Evolutionary conservation across 2,329 filamentous ascomycete genomes (phyloP).

Genomic region (Cytospora mali): DNA sequence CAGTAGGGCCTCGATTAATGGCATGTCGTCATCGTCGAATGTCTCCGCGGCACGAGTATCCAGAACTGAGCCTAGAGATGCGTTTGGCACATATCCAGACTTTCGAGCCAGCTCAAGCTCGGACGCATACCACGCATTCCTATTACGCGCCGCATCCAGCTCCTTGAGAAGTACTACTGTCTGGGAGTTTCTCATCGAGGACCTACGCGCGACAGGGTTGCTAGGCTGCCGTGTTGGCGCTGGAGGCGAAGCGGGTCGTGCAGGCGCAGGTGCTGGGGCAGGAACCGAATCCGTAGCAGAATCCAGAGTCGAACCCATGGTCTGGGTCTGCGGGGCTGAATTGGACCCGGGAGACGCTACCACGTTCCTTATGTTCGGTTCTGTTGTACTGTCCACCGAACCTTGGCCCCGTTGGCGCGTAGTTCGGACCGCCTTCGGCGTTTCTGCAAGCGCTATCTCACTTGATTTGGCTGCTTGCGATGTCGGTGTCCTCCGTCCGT

Average conservation of each 20-base stretch:
- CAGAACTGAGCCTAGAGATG: conserved; percentile 69
- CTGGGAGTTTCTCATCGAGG: conserved; percentile 64
- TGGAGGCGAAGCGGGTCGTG: conserved; percentile 58
- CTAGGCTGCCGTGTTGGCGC: conserved; percentile 59
- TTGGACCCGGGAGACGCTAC: conserved; percentile 23
- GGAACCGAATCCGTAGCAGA: not conserved
- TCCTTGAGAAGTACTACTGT: conserved; percentile 82
- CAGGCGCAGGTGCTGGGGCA: conserved; percentile 27
- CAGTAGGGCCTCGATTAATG: conserved; percentile 87
- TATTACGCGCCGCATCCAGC: conserved; percentile 78
- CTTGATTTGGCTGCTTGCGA: conserved; percentile 47
- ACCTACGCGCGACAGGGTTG: conserved; percentile 61
- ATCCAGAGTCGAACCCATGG: not conserved
- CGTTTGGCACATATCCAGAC: conserved; percentile 78
- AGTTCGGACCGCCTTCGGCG: conserved; percentile 47
- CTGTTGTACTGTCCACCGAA: conserved; percentile 69
- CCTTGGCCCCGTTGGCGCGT: conserved; percentile 61
- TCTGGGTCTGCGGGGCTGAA: not conserved
- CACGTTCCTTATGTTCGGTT: conserved; percentile 52
- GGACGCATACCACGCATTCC: conserved; percentile 96
- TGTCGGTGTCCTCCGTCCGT: conserved; percentile 67
- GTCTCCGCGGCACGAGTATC: conserved; percentile 77
- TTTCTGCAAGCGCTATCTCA: conserved; percentile 35
- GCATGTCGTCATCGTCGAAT: conserved; percentile 89
- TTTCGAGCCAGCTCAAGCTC: conserved; percentile 91